Conservation (phyloP, 768 basidiomycete genomes). For the Guyanaporus albipodus region DNA sequence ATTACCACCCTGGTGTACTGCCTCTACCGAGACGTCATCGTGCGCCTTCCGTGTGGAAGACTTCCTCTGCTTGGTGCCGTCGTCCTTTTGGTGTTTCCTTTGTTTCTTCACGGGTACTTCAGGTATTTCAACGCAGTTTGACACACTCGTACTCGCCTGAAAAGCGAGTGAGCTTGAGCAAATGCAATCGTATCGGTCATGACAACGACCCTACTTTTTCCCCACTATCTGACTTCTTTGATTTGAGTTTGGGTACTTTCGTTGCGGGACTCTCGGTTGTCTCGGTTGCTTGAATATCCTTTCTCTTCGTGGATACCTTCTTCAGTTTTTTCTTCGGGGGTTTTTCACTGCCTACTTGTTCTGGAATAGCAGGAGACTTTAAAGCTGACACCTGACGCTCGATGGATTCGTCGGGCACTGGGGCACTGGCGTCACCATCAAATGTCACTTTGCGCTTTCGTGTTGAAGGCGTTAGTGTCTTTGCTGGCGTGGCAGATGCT, state of each 20-base stretch:
- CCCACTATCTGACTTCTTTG: constrained; percentile 4
- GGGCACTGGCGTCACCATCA: not conserved
- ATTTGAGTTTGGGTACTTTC: constrained; percentile 8
- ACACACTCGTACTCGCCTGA: constrained; percentile 6
- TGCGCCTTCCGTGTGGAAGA: constrained; percentile 12
- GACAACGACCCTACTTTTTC: constrained; percentile 11
- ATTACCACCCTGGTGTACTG: constrained; percentile 4
- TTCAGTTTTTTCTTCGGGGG: constrained; percentile 20
- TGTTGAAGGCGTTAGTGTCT: not conserved
- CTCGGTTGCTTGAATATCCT: constrained; percentile 2
- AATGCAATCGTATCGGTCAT: not conserved
- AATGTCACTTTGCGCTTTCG: constrained; percentile 29
- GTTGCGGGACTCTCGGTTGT: constrained; percentile 1
- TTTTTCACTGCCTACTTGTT: not conserved
- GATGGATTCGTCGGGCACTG: not conserved
- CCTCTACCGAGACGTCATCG: not conserved
- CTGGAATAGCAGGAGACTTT: not conserved
- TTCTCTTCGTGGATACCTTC: constrained; percentile 1
- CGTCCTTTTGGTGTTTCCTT: constrained; percentile 9
- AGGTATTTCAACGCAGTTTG: not conserved
- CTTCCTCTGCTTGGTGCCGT: not conserved
- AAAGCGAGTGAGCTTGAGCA: not conserved
- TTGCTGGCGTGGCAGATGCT: not conserved
- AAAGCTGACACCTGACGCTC: not conserved
- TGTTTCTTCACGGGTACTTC: constrained; percentile 3